Base-by-base conservation (phyloP, 1,284 basidiomycete genomes). In the Trichosporon coremiiforme region DNA sequence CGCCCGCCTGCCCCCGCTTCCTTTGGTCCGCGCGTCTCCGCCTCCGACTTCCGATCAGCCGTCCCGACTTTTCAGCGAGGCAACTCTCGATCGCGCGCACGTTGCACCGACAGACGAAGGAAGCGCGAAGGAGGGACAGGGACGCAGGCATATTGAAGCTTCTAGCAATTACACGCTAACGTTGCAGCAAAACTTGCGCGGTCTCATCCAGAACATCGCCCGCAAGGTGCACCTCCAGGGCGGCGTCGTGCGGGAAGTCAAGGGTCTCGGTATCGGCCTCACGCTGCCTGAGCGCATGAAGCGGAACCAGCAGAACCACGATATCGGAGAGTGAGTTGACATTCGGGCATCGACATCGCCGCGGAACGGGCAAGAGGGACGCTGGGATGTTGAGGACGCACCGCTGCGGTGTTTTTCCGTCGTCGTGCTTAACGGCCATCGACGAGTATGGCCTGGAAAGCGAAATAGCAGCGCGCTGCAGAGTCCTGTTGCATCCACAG, bases 301-400 rank as follows among this genome's bases (percentile, higher is more conserved):
- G 73, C 71, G 81, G 67, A 80, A 83, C 76, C 82, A 83, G 75
- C 80, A 82, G 67, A 82, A 78, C 72, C 79, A 83, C 71, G 73
- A 71, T 4, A 75, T 75, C 17, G 83, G 82, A 72, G 83, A 84
- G 83, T 84, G 78, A 82, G 83, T 84, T 2, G 15, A 47, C 13
- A 17, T 12, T 1, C 1, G 31, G 29, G 38, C 13, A 55, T 64
- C 17, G 68, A 29, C 31, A 17, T 57, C 20, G 47, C 5, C 6
- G 45, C 47, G 47, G n/a, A n/a, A n/a, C n/a, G n/a, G n/a, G n/a
- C n/a, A n/a, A n/a, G n/a, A n/a, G n/a, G n/a, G n/a, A n/a, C n/a
- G n/a, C n/a, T n/a, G n/a, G n/a, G n/a, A n/a, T n/a, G n/a, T n/a
- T n/a, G n/a, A n/a, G n/a, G n/a, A n/a, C n/a, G n/a, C n/a, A n/a